A percentile compares a stretch with the other conserved stretches of the same genome.
Evolutionary conservation across 2,329 filamentous ascomycete genomes (phyloP).

Genomic region (Alternaria ethzedia): DNA sequence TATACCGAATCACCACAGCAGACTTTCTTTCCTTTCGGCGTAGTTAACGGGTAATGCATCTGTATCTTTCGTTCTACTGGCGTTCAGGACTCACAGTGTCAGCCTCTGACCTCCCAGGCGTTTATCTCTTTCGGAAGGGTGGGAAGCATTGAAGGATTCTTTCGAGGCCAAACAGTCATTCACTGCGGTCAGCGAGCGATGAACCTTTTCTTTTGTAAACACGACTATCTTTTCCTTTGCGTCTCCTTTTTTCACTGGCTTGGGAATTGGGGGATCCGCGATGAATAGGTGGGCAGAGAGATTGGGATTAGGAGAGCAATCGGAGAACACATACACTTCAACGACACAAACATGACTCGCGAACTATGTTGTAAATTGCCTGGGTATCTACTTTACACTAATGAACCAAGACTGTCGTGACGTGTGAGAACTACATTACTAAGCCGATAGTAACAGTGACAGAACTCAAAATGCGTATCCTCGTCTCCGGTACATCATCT

Average conservation of each 20-base stretch:
- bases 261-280: slow-evolving; percentile 18
- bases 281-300: neutral
- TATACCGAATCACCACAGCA: neutral
- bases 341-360: slow-evolving; percentile 41
- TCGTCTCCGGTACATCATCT: slow-evolving; percentile 50
- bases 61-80: neutral
- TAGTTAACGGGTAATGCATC: neutral
- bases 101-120: neutral
- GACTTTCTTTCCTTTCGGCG: neutral
- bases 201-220: slow-evolving; percentile 33
- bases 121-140: neutral
- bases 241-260: slow-evolving; percentile 5
- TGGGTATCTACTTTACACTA: neutral
- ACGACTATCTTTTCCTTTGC: slow-evolving; percentile 1
- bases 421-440: slow-evolving; percentile 12
- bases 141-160: neutral
- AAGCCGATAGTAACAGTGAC: slow-evolving; percentile 43
- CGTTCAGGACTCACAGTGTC: neutral
- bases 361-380: neutral
- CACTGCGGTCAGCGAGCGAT: slow-evolving; percentile 18
- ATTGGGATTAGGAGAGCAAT: slow-evolving; percentile 2
- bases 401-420: neutral
- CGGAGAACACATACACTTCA: slow-evolving; percentile 27
- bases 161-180: slow-evolving; percentile 21
- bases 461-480: slow-evolving; percentile 46